Base-by-base conservation (phyloP, 352 stramenopile genomes). In the Pythium aristosporum region DNA sequence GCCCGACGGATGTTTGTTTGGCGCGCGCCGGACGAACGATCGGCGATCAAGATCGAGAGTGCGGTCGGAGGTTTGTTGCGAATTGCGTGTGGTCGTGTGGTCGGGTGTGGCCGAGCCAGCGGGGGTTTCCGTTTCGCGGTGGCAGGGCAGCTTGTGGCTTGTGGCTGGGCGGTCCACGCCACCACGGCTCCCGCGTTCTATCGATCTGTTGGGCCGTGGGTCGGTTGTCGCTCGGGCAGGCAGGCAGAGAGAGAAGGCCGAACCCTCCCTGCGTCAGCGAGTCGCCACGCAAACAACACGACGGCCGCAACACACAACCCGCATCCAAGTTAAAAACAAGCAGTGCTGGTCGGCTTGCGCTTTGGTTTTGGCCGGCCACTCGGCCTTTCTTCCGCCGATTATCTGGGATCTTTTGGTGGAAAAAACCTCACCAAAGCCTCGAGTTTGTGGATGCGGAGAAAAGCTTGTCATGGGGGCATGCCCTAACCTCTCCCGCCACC, bases 401-500 rank as follows among this genome's bases (percentile, higher is more conserved):
- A 53, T 68, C 46, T 68, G 51, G 41, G 41, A 67, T 62, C 23
- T 67, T 61, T 8, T 18, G 23, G 11, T 8, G 2, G 37, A 49
- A 67, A 63, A 56, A 67, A 48, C 61, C 61, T 65, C 37, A 36
- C 37, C 41, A 65, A 65, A 32, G n/a, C 58, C 47, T 50, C 23
- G 43, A 39, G 34, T 39, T 36, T 47, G n/a, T 20, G 25, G 21
- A 32, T 52, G 39, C 30, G 42, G 52, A 54, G 18, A 41, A 51
- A 36, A 56, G 23, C 43, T 52, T 54, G 34, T 47, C 41, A 61
- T 44, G 39, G 20, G 7, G 21, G 8, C 16, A 21, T 28, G 30
- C 60, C 60, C 60, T 67, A 67, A 67, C 60, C 60, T 52, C 60
- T 61, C 51, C 59, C 50, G 34, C 61, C 25, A 46, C 51, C 44